A percentile compares a stretch with the other conserved stretches of the same genome.
phyloP scores from a whole-genome alignment of 225 moss, liverwort and hornwort species.

The Pseudoscleropodium purum region DNA sequence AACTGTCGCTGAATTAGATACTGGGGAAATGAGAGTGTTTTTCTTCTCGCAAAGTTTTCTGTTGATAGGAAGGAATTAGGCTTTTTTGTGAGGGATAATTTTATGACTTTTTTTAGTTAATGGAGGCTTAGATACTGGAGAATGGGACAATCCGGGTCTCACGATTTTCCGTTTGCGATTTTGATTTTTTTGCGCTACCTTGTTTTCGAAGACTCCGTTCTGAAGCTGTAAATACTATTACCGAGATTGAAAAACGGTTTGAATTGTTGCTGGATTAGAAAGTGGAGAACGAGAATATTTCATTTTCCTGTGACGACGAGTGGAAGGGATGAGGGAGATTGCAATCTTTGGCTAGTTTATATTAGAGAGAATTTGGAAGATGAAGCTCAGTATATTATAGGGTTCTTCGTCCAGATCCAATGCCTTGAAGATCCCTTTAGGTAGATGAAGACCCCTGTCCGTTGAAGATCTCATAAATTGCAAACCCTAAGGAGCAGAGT shows the following conservation, averaged over 20 bases:
- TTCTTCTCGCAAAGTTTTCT: background rate
- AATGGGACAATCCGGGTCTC: background rate
- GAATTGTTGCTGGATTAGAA: background rate
- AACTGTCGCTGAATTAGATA: background rate
- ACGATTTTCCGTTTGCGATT: background rate
- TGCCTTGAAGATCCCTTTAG: background rate
- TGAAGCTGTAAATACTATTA: background rate
- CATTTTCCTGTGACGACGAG: background rate
- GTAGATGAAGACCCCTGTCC: background rate
- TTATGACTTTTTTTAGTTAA: background rate
- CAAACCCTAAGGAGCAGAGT: background rate
- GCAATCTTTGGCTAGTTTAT: background rate
- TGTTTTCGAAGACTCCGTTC: background rate
- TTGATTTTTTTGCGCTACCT: background rate
- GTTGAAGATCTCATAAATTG: background rate
- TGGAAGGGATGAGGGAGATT: background rate
- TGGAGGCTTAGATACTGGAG: background rate
- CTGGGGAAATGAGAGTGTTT: background rate
- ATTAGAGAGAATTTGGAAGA: background rate
- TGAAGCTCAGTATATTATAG: background rate
- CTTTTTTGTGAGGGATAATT: background rate
- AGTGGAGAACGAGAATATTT: background rate
- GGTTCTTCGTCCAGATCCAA: background rate
- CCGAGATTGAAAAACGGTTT: background rate
- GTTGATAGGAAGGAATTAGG: background rate